A percentile compares a stretch with the other conserved stretches of the same genome.
Conservation (phyloP, 192 early-diverging fungal species). For the Rhizoclosmatium sp. region DNA sequence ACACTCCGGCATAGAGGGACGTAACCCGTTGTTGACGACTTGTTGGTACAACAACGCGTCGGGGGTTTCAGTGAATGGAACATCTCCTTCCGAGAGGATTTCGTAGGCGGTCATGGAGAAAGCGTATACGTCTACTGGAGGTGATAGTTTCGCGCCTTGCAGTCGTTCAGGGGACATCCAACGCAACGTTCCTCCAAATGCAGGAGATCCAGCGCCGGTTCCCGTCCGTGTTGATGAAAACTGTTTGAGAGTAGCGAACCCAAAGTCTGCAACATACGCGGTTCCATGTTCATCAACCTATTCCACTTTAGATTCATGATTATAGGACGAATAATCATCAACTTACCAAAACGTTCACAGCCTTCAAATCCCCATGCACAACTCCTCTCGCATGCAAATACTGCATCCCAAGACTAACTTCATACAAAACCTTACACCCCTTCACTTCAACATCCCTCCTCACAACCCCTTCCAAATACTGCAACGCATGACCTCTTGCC, state of each 20-base stretch:
- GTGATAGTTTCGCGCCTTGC: slow-evolving; percentile 21
- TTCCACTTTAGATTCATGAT: neutral
- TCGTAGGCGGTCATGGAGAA: slow-evolving; percentile 46
- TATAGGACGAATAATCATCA: neutral
- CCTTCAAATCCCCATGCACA: slow-evolving; percentile 49
- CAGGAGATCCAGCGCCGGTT: neutral
- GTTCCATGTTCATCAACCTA: slow-evolving; percentile 36
- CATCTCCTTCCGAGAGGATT: slow-evolving; percentile 33
- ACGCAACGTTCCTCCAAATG: slow-evolving; percentile 39
- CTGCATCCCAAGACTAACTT: slow-evolving; percentile 46
- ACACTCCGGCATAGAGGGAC: slow-evolving; percentile 14
- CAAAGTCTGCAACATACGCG: slow-evolving; percentile 43
- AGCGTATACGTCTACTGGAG: slow-evolving; percentile 42
- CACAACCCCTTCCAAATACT: slow-evolving; percentile 34
- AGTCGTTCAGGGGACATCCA: slow-evolving; percentile 50
- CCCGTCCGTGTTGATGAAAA: slow-evolving; percentile 33
- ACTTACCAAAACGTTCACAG: slow-evolving; percentile 48
- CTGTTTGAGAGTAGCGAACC: slow-evolving; percentile 44
- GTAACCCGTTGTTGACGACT: slow-evolving; percentile 16
- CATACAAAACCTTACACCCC: slow-evolving; percentile 40
- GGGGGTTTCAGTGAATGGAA: slow-evolving; percentile 29
- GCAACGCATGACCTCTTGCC: slow-evolving; percentile 36
- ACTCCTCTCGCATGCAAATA: slow-evolving; percentile 47
- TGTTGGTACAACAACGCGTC: slow-evolving; percentile 37
- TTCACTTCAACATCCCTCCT: neutral